phyloP scores from a whole-genome alignment of 352 stramenopile species.

The Chrysophaeum taylorii region DNA sequence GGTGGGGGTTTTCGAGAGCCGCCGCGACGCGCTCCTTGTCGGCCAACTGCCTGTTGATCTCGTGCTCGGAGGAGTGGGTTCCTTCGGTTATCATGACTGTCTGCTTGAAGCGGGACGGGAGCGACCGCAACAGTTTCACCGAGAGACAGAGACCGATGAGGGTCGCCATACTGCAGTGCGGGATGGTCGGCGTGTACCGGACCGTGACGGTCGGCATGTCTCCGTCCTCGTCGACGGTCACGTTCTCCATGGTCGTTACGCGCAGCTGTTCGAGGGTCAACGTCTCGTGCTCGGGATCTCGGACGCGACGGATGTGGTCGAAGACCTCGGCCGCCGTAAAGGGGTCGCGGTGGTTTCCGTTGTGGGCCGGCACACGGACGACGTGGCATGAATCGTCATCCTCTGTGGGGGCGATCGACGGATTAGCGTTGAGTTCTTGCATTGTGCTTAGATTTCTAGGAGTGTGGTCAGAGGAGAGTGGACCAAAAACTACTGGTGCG shows the following conservation, averaged over 20 bases:
- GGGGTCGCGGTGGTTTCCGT: constrained; percentile 12
- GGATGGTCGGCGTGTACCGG: constrained; percentile 82
- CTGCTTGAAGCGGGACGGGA: constrained; percentile 82
- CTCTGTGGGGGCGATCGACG: too few relatives aligned
- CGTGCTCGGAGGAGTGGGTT: constrained; percentile 82
- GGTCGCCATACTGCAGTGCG: constrained; percentile 93
- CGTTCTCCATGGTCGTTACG: constrained; percentile 42
- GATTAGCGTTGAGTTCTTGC: too few relatives aligned
- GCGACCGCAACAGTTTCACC: constrained; percentile 86
- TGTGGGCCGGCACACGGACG: too few relatives aligned
- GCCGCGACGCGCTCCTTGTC: constrained; percentile 90
- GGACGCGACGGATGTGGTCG: constrained; percentile 55
- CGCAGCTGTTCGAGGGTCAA: constrained; percentile 51
- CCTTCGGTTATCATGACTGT: constrained; percentile 81
- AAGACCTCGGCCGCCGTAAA: constrained; percentile 45
- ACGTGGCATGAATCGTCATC: too few relatives aligned
- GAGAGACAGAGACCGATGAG: constrained; percentile 85
- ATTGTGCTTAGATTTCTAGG: too few relatives aligned
- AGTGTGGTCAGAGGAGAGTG: too few relatives aligned
- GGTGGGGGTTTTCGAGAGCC: constrained; percentile 86
- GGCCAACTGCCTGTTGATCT: constrained; percentile 91
- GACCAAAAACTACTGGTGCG: too few relatives aligned
- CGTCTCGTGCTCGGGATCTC: constrained; percentile 54
- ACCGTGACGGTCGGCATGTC: not conserved
- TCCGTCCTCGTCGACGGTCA: constrained; percentile 26